These are phyloP conservation scores for Arthrobotrys pseudoclavata DNA, from an alignment of 2,329 filamentous ascomycete genomes.

Conservation along the genomic window DNA sequence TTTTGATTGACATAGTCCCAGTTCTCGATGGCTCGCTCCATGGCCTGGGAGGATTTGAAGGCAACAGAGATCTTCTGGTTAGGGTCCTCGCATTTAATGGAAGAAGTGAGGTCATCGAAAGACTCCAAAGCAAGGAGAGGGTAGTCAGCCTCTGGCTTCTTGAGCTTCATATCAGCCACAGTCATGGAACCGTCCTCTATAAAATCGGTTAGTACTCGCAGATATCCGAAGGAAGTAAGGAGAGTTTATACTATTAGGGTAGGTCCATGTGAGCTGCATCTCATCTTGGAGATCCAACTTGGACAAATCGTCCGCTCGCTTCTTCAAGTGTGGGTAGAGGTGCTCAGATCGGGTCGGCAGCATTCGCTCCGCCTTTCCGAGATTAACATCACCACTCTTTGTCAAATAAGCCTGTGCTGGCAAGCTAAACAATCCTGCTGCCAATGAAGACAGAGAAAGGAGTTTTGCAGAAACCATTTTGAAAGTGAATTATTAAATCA, in stretches of 20 bases:
- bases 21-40: constrained; percentile 63
- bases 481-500: not conserved
- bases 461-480: constrained; percentile 26
- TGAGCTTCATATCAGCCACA: constrained; percentile 65
- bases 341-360: constrained; percentile 15
- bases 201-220: not conserved
- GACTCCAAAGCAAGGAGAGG: constrained; percentile 64
- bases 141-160: constrained; percentile 63
- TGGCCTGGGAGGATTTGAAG: constrained; percentile 63
- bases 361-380: constrained; percentile 14
- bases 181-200: constrained; percentile 18
- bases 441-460: constrained; percentile 9
- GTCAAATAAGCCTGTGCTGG: constrained; percentile 15
- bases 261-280: constrained; percentile 62
- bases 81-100: constrained; percentile 63
- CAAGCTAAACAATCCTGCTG: constrained; percentile 18
- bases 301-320: constrained; percentile 56
- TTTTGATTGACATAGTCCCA: constrained; percentile 64
- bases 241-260: constrained; percentile 7
- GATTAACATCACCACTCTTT: constrained; percentile 9
- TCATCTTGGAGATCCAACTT: constrained; percentile 60
- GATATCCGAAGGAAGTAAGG: not conserved
- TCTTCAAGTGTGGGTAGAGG: constrained; percentile 29
- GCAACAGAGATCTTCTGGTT: constrained; percentile 63
- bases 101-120: constrained; percentile 64